These are phyloP conservation scores for Ogataea salicorniae DNA, from an alignment of 805 yeast species.

Conservation along the genomic window DNA sequence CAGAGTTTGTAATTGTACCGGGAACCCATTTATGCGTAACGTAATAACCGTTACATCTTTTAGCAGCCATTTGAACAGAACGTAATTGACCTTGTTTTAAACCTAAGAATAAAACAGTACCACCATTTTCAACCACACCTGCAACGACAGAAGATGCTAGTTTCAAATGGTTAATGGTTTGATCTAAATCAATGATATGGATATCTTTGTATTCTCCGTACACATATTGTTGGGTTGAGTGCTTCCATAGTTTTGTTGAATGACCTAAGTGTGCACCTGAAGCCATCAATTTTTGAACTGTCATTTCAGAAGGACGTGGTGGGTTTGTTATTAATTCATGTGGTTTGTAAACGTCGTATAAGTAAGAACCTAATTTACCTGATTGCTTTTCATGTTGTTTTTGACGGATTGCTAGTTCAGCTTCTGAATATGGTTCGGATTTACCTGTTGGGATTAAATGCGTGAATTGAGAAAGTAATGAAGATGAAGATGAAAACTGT, in stretches of 20 bases:
- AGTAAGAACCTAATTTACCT: constrained; percentile 58
- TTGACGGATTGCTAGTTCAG: constrained; percentile 74
- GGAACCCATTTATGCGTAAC: constrained; percentile 89
- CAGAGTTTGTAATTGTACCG: constrained; percentile 85
- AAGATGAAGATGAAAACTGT: constrained; percentile 20
- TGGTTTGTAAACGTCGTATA: constrained; percentile 65
- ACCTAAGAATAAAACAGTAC: constrained; percentile 75
- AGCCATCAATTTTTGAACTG: constrained; percentile 70
- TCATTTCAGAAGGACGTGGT: constrained; percentile 46
- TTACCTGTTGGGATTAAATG: constrained; percentile 55
- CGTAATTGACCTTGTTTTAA: constrained; percentile 73
- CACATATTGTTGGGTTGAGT: constrained; percentile 78
- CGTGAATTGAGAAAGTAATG: constrained; percentile 43
- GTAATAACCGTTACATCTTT: constrained; percentile 70
- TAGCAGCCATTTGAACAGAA: constrained; percentile 74
- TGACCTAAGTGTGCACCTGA: constrained; percentile 97
- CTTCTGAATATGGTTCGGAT: constrained; percentile 64
- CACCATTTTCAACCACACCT: constrained; percentile 80
- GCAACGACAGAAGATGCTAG: constrained; percentile 83
- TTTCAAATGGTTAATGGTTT: constrained; percentile 68
- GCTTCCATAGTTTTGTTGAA: constrained; percentile 70
- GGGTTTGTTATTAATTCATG: constrained; percentile 62
- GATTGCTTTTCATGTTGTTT: constrained; percentile 51
- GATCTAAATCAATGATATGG: constrained; percentile 84
- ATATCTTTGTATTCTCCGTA: constrained; percentile 89